Percentiles rank a stretch among this genome's conserved stretches.
phyloP scores from a whole-genome alignment of 805 yeast species.

The Candida easanensis region DNA sequence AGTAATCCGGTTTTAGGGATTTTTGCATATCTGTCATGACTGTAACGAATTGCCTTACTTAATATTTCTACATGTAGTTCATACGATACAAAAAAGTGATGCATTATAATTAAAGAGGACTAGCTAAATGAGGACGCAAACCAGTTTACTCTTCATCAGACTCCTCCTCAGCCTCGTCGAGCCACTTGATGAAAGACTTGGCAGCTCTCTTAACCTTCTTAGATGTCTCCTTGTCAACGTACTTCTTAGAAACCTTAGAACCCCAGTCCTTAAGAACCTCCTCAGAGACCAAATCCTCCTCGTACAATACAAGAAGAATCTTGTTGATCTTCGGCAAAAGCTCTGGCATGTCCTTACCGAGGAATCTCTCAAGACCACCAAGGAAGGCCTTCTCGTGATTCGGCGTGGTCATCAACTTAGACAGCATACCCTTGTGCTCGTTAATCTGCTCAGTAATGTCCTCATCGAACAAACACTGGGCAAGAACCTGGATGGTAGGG shows the following conservation, averaged over 20 bases:
- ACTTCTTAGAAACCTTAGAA: slow-evolving; percentile 86
- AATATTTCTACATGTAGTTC: not conserved
- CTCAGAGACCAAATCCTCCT: slow-evolving; percentile 80
- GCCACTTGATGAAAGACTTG: slow-evolving; percentile 93
- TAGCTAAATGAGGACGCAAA: not conserved
- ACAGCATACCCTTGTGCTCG: slow-evolving; percentile 78
- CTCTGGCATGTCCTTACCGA: slow-evolving; percentile 77
- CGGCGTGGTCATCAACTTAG: slow-evolving; percentile 64
- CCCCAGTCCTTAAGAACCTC: slow-evolving; percentile 84
- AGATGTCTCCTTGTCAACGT: slow-evolving; percentile 85
- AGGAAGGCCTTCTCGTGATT: slow-evolving; percentile 84
- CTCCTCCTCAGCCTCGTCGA: slow-evolving; percentile 87
- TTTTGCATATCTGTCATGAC: slow-evolving; percentile 2
- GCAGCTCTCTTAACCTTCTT: slow-evolving; percentile 96
- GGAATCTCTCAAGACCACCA: slow-evolving; percentile 93
- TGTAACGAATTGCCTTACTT: slow-evolving; percentile 8
- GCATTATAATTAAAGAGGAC: not conserved
- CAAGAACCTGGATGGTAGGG: slow-evolving; percentile 84
- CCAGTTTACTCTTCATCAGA: slow-evolving; percentile 32
- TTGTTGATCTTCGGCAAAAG: slow-evolving; percentile 75
- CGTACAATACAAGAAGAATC: slow-evolving; percentile 76
- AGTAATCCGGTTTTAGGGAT: not conserved
- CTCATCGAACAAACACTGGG: slow-evolving; percentile 83
- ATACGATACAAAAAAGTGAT: not conserved
- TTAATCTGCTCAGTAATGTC: slow-evolving; percentile 69